Evolutionary conservation across 2,329 filamentous ascomycete species (phyloP), one percentile per base, ranked within the genome.

Genomic region (Coniochaeta hoffmannii): DNA sequence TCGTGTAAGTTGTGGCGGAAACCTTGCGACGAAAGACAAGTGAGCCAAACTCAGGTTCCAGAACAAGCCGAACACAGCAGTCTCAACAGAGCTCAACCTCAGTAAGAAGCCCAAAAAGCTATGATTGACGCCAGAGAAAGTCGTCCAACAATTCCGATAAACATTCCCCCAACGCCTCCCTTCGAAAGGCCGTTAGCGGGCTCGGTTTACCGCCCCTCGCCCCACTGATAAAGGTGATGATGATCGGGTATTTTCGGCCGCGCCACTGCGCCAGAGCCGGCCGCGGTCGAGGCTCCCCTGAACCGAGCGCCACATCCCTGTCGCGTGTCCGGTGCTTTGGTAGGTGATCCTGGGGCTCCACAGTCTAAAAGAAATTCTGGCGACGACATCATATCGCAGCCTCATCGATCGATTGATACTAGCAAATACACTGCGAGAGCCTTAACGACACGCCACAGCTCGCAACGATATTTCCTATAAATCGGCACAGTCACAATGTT

Each of bases 331-430:
- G 14, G 30, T 30, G n/a, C n/a, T n/a, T n/a, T n/a, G n/a, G n/a
- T n/a, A n/a, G n/a, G n/a, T n/a, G n/a, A n/a, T n/a, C n/a, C 30
- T 31, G 15, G 41, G 24, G 22, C 41, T 28, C 41, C 41, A 46
- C 41, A 22, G 15, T 46, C n/a, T n/a, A 8, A 50, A 50, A 31
- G 49, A 34, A 31, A 50, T 50, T 50, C 49, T 50, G 19, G 28
- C 30, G 49, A 34, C 49, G 49, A 50, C 49, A 50, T 50, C 49
- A 50, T 50, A 44, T 32, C 46, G 26, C 26, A 50, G 49, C 49
- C 49, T 50, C 28, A 34, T 19, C n/a, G n/a, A 28, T 14, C n/a
- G n/a, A n/a, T n/a, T n/a, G 24, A 17, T 17, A 50, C n/a, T n/a
- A n/a, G n/a, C n/a, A n/a, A n/a, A n/a, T n/a, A 28, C 24, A 28